A percentile compares a stretch with the other conserved stretches of the same genome.
These are phyloP conservation scores for Heterotrichella gracilis DNA, from an alignment of 352 stramenopile species.

Conservation along the genomic window DNA sequence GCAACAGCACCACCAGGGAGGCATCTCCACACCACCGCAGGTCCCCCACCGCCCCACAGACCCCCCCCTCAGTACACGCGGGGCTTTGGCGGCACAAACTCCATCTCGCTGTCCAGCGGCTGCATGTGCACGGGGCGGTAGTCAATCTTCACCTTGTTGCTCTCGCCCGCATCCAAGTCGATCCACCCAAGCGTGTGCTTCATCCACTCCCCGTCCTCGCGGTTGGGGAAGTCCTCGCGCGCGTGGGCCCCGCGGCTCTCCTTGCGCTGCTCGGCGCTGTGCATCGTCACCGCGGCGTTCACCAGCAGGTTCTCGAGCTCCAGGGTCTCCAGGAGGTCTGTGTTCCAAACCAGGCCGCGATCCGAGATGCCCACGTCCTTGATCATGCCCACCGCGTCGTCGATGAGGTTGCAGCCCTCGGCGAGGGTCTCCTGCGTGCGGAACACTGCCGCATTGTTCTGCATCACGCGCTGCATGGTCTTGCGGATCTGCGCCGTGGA, in stretches of 20 bases:
- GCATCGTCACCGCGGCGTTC: slow-evolving; percentile 64
- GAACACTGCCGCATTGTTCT: slow-evolving; percentile 54
- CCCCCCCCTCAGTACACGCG: slow-evolving; percentile 58
- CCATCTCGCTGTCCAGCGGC: slow-evolving; percentile 71
- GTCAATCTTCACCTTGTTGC: slow-evolving; percentile 20
- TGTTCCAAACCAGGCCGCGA: slow-evolving; percentile 80
- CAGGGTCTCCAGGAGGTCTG: slow-evolving; percentile 73
- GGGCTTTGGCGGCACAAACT: slow-evolving; percentile 55
- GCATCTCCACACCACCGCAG: too few species aligned
- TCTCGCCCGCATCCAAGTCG: slow-evolving; percentile 28
- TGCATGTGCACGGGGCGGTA: slow-evolving; percentile 50
- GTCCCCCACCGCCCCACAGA: too few species aligned
- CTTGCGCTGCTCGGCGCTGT: slow-evolving; percentile 59
- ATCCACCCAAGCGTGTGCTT: slow-evolving; percentile 75
- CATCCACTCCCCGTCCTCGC: slow-evolving; percentile 78
- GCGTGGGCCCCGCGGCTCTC: slow-evolving; percentile 72
- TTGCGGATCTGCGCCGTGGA: slow-evolving; percentile 41
- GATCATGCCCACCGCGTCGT: slow-evolving; percentile 32
- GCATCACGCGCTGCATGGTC: slow-evolving; percentile 46
- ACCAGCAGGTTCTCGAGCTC: slow-evolving; percentile 60
- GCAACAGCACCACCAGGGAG: too few species aligned
- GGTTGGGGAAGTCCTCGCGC: slow-evolving; percentile 59
- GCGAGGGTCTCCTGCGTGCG: slow-evolving; percentile 33
- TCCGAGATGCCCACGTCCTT: slow-evolving; percentile 61
- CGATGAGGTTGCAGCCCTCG: slow-evolving; percentile 31